Conservation (phyloP, 2,329 filamentous ascomycete genomes). For the Emergomyces pasteurianus region DNA sequence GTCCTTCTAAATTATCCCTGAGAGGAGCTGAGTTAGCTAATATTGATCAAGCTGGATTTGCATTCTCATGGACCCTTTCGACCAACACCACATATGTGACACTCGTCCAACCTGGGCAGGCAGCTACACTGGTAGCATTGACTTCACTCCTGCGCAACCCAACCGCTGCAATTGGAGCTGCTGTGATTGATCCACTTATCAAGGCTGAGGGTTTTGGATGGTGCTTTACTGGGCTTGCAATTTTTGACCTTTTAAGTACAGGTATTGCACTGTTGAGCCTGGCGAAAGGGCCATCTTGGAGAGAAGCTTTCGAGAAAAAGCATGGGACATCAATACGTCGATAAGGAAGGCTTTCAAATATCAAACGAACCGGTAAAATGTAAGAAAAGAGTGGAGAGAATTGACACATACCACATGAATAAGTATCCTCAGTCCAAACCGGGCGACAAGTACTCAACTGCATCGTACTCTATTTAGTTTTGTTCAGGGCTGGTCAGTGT, state of each 20-base stretch:
- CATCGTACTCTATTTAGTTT: not conserved
- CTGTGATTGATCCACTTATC: not conserved
- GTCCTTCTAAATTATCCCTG: not conserved
- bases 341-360: not conserved
- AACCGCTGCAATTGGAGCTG: constrained; percentile 1
- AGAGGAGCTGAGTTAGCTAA: not conserved
- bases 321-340: not conserved
- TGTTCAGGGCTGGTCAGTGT: not conserved
- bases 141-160: constrained; percentile 1
- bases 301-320: constrained; percentile 1
- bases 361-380: not conserved
- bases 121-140: constrained; percentile 2
- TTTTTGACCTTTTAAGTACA: not conserved
- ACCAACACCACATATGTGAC: constrained; percentile 3
- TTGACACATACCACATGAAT: not conserved
- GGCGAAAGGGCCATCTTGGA: not conserved
- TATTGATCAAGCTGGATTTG: not conserved
- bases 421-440: not conserved
- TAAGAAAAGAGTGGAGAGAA: not conserved
- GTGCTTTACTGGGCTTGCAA: constrained; percentile 2
- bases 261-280: not conserved
- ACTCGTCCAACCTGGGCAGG: constrained; percentile 1
- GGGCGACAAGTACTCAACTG: not conserved
- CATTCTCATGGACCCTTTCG: not conserved
- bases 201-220: constrained; percentile 2